Evolutionary conservation across 495 filamentous ascomycete genomes (phyloP).

Genomic region (Evernia prunastri): DNA sequence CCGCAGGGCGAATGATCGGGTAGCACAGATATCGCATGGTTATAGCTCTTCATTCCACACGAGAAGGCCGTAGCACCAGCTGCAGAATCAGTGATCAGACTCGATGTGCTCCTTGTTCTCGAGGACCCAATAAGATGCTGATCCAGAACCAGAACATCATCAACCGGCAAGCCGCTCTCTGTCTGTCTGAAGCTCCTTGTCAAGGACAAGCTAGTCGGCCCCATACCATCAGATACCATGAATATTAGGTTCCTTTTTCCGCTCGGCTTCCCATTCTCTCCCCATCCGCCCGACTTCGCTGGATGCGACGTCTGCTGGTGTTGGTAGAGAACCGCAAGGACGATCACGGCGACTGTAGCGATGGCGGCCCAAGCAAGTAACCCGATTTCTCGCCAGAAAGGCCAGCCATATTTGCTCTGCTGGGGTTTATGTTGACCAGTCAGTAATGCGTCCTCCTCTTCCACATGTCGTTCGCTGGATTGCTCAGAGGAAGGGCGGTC

Average conservation of each 20-base stretch:
- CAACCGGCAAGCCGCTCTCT: slow-evolving; percentile 55
- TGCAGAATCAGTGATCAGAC: slow-evolving; percentile 86
- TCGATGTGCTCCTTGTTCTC: slow-evolving; percentile 73
- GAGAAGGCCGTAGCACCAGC: slow-evolving; percentile 95
- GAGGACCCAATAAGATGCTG: slow-evolving; percentile 81
- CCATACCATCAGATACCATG: slow-evolving; percentile 99
- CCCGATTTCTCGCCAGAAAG: slow-evolving; percentile 61
- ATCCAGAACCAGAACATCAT: slow-evolving; percentile 72
- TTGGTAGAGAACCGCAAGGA: slow-evolving; percentile 68
- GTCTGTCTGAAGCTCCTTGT: slow-evolving; percentile 78
- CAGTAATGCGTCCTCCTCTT: slow-evolving; percentile 61
- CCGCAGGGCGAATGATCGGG: slow-evolving; percentile 83
- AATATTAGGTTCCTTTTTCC: slow-evolving; percentile 92
- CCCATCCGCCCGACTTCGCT: slow-evolving; percentile 30
- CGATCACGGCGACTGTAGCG: slow-evolving; percentile 72
- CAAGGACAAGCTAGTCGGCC: slow-evolving; percentile 78
- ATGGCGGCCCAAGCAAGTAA: slow-evolving; percentile 81
- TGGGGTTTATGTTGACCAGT: slow-evolving; percentile 47
- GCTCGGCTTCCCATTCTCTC: slow-evolving; percentile 43
- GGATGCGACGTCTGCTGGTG: slow-evolving; percentile 46
- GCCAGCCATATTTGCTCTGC: slow-evolving; percentile 36
- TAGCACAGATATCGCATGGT: slow-evolving; percentile 85
- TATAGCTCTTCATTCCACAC: slow-evolving; percentile 88
- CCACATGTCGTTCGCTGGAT: slow-evolving; percentile 41
- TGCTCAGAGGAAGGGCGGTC: slow-evolving; percentile 41